phyloP scores from a whole-genome alignment of 345 rosid genomes.

The Gossypium longicalyx region DNA sequence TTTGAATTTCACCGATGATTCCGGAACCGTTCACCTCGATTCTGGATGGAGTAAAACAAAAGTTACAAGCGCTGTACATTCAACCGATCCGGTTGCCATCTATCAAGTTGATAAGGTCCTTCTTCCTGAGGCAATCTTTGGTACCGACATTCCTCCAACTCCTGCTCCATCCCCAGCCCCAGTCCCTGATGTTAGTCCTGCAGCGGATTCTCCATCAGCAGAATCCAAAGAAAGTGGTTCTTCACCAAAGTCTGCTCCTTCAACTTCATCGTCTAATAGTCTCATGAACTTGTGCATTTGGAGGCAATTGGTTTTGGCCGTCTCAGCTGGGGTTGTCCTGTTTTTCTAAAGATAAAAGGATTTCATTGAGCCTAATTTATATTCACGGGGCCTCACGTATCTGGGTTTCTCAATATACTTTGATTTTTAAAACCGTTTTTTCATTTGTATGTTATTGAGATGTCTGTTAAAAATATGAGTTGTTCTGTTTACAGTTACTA shows the following conservation, averaged over 20 bases:
- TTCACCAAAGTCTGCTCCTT: constrained; percentile 35
- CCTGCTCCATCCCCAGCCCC: constrained; percentile 70
- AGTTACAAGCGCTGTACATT: constrained; percentile 69
- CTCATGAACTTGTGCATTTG: constrained; percentile 26
- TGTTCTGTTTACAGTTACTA: neutral
- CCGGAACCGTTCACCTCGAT: constrained; percentile 58
- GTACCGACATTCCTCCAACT: constrained; percentile 81
- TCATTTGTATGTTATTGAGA: constrained; percentile 18
- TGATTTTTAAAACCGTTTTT: constrained; percentile 26
- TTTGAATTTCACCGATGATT: constrained; percentile 57
- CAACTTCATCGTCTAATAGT: constrained; percentile 46
- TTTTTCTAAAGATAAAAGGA: constrained; percentile 35
- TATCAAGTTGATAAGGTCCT: constrained; percentile 78
- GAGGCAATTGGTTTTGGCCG: constrained; percentile 37
- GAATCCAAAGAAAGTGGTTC: constrained; percentile 23
- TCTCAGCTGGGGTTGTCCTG: constrained; percentile 43
- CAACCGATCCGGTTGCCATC: constrained; percentile 76
- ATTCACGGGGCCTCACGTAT: constrained; percentile 6
- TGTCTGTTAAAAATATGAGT: constrained; percentile 16
- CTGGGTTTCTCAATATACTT: constrained; percentile 19
- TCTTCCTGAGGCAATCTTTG: constrained; percentile 82
- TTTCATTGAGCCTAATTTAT: constrained; percentile 16
- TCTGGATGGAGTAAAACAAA: constrained; percentile 79
- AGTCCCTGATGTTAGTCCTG: neutral
- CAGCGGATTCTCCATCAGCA: constrained; percentile 43